Base-by-base conservation (phyloP, 148 eudicot species). In the Heliamphora exappendiculata region DNA sequence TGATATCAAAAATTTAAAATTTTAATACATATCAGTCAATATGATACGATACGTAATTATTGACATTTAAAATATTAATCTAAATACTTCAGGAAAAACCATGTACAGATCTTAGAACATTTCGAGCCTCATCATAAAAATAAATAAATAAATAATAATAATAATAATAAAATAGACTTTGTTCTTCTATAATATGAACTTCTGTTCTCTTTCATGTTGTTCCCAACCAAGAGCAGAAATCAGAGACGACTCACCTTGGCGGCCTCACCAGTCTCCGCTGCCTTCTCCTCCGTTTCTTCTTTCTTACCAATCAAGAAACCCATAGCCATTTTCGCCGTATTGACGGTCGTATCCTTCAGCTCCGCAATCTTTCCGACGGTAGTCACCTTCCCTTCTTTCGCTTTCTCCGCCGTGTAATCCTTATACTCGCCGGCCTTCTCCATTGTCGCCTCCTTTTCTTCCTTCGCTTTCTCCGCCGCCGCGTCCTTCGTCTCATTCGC, bases 161-260 rank as follows among this genome's bases (percentile, higher is more conserved):
- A n/a, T n/a, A n/a, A n/a, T n/a, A n/a, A n/a, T n/a, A n/a, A n/a
- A n/a, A 42, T 42, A 2, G 5, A 10, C 45, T 42, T 42, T 6
- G 45, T 5, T 5, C 45, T 42, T 10, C 5, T 8, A 3, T 29
- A 4, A 62, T 20, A 0, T n/a, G 14, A 28, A 7, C 10, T 34
- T 16, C 37, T 1, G 36, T 7, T 33, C 11, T 11, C 28, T 26
- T 59, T 59, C 1, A 7, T 20, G 50, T 28, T 7, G 29, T 49
- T 37, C 31, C 54, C 68, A 53, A 7, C 58, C 34, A 22, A 74
- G 37, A 37, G 63, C 29, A 63, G 68, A 34, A 59, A 51, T 51
- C 53, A 76, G 6, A 76, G 74, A 67, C 79, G 73, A 76, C 80
- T 70, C 28, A 78, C 76, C 80, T 78, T 78, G 39, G 51, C 44